phyloP scores from a whole-genome alignment of 257 asterid species.

The Leonotis leonurus region DNA sequence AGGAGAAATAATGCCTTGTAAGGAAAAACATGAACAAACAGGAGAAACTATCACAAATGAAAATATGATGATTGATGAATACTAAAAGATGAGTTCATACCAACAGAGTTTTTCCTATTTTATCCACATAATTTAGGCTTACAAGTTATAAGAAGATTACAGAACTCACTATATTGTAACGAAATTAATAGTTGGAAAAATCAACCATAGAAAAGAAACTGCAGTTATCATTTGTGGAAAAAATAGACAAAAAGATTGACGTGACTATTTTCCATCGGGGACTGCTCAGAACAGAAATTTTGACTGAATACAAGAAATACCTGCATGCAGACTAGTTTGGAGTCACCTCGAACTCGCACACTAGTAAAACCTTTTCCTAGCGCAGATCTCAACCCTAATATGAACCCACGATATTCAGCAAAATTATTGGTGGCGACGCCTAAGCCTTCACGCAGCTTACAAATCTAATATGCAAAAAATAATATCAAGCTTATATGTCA shows the following conservation, averaged over 20 bases:
- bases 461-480: constrained; percentile 44
- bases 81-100: neutral
- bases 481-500: constrained; percentile 8
- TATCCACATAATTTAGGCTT: too few species aligned
- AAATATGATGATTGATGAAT: neutral
- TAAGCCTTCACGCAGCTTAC: constrained; percentile 90
- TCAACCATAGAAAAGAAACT: neutral
- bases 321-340: constrained; percentile 99
- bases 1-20: constrained; percentile 10
- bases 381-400: constrained; percentile 81
- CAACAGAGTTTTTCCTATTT: too few species aligned
- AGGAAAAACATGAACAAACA: neutral
- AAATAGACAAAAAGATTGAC: neutral
- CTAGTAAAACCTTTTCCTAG: constrained; percentile 77
- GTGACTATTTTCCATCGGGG: neutral
- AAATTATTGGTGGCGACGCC: constrained; percentile 84
- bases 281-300: neutral
- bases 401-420: constrained; percentile 93
- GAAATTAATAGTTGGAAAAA: constrained; percentile 4
- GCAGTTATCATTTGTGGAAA: neutral
- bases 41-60: neutral
- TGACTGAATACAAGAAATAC: constrained; percentile 26
- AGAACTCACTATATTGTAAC: too few species aligned
- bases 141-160: too few species aligned
- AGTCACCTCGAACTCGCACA: constrained; percentile 92